A percentile compares a stretch with the other conserved stretches of the same genome.
phyloP scores from a whole-genome alignment of 139 green algal genomes.

The Edaphochlamys debaryana region DNA sequence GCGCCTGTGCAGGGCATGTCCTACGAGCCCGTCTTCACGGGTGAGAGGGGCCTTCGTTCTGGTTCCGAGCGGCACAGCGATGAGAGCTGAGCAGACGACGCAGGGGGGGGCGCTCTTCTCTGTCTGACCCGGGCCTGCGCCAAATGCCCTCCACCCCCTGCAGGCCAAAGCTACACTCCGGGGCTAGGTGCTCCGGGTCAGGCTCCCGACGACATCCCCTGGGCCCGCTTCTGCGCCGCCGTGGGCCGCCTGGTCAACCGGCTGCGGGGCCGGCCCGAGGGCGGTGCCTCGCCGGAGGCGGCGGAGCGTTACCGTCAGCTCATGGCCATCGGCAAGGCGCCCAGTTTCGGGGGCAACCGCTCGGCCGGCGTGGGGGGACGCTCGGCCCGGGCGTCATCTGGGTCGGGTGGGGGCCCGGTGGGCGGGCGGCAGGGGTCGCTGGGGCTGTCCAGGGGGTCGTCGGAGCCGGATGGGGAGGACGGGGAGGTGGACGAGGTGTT shows the following conservation, averaged over 20 bases:
- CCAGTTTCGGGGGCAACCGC: background rate
- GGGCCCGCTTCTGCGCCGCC: slow-evolving; percentile 1
- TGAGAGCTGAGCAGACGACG: too few relatives aligned
- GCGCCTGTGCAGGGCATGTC: background rate
- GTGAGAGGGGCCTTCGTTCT: too few relatives aligned
- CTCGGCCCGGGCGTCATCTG: background rate
- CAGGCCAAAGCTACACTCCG: slow-evolving; percentile 22
- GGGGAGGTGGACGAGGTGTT: background rate
- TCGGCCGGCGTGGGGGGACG: background rate
- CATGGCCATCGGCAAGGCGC: background rate
- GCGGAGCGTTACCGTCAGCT: slow-evolving; percentile 1
- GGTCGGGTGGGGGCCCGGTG: background rate
- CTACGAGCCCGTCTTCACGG: slow-evolving; percentile 31
- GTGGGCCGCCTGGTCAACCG: background rate
- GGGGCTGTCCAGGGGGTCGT: too few relatives aligned
- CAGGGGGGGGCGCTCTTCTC: too few relatives aligned
- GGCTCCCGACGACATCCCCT: slow-evolving; percentile 10
- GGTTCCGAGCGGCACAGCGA: too few relatives aligned
- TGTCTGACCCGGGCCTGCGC: too few relatives aligned
- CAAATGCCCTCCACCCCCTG: too few relatives aligned
- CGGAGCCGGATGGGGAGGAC: too few relatives aligned
- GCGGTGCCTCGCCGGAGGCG: background rate
- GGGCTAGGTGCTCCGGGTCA: background rate
- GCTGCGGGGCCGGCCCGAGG: background rate
- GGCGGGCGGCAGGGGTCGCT: too few relatives aligned